Evolutionary conservation across 495 filamentous ascomycete genomes (phyloP).

Genomic region (Xylaria longipes): DNA sequence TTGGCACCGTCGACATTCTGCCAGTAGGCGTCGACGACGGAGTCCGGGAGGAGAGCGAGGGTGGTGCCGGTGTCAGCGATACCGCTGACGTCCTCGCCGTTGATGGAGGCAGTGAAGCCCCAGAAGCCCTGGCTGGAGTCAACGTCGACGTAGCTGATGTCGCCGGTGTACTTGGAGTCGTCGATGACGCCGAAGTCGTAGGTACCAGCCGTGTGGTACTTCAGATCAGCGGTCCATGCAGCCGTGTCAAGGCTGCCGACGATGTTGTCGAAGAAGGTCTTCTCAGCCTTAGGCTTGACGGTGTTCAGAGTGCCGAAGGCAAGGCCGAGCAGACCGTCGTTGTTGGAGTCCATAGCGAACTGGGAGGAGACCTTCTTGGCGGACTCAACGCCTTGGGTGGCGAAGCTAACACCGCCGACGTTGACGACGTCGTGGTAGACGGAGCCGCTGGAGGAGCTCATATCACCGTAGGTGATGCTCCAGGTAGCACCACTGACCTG

Average conservation of each 20-base stretch:
- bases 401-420: constrained; percentile 67
- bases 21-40: constrained; percentile 69
- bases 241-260: constrained; percentile 59
- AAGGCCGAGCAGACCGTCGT: constrained; percentile 76
- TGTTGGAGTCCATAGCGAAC: constrained; percentile 64
- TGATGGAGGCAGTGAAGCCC: constrained; percentile 61
- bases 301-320: constrained; percentile 77
- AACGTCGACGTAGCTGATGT: constrained; percentile 66
- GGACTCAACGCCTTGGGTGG: constrained; percentile 71
- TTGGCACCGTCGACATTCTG: constrained; percentile 57
- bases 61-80: constrained; percentile 74
- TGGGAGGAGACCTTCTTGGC: constrained; percentile 63
- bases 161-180: constrained; percentile 65
- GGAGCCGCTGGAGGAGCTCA: constrained; percentile 65
- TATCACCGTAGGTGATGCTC: constrained; percentile 74
- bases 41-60: constrained; percentile 64
- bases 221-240: constrained; percentile 72
- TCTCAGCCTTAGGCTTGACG: constrained; percentile 62
- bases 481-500: constrained; percentile 61
- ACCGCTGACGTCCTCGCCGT: constrained; percentile 46
- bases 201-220: constrained; percentile 65
- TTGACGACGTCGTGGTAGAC: constrained; percentile 74
- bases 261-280: constrained; percentile 77
- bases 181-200: constrained; percentile 80
- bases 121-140: constrained; percentile 70